Percentiles rank a stretch among this genome's conserved stretches.
Conservation (phyloP, 192 early-diverging fungal species). For the Rhizoclosmatium globosum region DNA sequence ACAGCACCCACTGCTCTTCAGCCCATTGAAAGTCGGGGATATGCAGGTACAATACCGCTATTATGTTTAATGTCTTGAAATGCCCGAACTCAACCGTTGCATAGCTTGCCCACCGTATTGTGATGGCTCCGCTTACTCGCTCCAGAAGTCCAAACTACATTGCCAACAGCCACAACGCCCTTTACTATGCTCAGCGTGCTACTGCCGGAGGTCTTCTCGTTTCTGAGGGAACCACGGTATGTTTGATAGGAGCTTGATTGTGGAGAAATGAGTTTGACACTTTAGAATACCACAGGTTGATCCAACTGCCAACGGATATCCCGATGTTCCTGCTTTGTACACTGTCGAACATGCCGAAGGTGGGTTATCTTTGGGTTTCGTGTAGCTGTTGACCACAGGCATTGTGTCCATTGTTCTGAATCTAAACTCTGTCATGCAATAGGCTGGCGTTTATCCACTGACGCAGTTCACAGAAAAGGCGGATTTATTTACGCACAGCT, state of each 20-base stretch:
- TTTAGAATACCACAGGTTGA: conserved; percentile 7
- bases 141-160: conserved; percentile 46
- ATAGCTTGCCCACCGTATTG: conserved; percentile 50
- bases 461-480: conserved; percentile 64
- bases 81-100: not conserved
- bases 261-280: not conserved
- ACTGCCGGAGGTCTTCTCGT: conserved; percentile 57
- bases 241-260: not conserved
- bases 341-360: conserved; percentile 18
- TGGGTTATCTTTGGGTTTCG: not conserved
- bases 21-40: conserved; percentile 32
- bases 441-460: conserved; percentile 61
- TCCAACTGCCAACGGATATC: conserved; percentile 42
- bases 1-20: conserved; percentile 27
- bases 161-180: conserved; percentile 51
- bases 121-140: conserved; percentile 57
- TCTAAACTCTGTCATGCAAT: not conserved
- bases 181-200: conserved; percentile 58
- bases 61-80: not conserved
- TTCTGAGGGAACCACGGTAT: conserved; percentile 50
- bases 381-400: not conserved
- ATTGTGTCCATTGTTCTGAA: not conserved
- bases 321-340: conserved; percentile 32
- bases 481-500: conserved; percentile 67
- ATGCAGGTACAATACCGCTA: conserved; percentile 22